Conservation (phyloP, 768 basidiomycete species). For the Lactifluus hygrophoroides region DNA sequence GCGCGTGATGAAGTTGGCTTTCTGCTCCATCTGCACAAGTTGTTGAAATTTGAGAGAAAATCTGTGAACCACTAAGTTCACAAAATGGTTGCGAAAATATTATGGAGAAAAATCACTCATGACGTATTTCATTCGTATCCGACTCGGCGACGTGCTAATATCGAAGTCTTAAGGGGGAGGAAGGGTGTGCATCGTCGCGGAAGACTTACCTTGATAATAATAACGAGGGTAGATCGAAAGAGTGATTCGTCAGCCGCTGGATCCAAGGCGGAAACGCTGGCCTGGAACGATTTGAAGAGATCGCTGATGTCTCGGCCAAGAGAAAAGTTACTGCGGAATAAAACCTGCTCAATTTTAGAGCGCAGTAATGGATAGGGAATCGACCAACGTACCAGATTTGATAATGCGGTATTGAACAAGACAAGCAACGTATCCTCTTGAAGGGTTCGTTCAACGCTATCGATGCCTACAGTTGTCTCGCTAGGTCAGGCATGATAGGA, state of each 20-base stretch:
- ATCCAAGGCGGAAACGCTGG: no score
- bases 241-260: slow-evolving; percentile 24
- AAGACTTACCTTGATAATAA: slow-evolving; percentile 51
- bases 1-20: slow-evolving; percentile 50
- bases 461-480: no score
- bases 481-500: no score
- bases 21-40: slow-evolving; percentile 52
- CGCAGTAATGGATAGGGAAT: no score
- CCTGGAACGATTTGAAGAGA: no score
- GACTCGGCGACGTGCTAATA: slow-evolving; percentile 52
- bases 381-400: no score
- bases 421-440: no score
- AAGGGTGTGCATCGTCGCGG: background rate
- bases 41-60: slow-evolving; percentile 17
- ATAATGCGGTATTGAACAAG: no score
- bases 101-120: slow-evolving; percentile 36
- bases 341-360: no score
- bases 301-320: no score
- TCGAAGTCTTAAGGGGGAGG: background rate
- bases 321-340: no score
- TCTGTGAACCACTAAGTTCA: background rate
- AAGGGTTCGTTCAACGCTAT: no score
- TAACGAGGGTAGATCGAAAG: slow-evolving; percentile 49
- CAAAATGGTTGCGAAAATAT: background rate
- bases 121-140: slow-evolving; percentile 47